These are phyloP conservation scores for Colletotrichum costaricense DNA, from an alignment of 2,329 filamentous ascomycete species.

Conservation along the genomic window DNA sequence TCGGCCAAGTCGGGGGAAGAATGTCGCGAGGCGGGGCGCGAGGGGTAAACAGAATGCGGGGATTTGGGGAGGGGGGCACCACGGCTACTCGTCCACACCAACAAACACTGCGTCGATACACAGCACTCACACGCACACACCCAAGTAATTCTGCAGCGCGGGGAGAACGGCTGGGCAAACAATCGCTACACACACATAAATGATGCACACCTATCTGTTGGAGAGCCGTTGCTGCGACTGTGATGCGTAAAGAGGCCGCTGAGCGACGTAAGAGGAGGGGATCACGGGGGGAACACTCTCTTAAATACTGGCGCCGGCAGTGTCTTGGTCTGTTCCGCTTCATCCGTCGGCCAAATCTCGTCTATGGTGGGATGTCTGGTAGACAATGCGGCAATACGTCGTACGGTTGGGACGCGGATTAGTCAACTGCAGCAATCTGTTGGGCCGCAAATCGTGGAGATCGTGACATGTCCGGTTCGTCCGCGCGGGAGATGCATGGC, in stretches of 20 bases:
- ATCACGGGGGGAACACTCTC: background rate
- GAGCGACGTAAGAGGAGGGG: background rate
- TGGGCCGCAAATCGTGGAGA: background rate
- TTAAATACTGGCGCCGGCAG: background rate
- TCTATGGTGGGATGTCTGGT: background rate
- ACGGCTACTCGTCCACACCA: background rate
- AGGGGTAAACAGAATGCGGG: conserved; percentile 28
- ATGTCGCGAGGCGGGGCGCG: conserved; percentile 34
- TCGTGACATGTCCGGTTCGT: background rate
- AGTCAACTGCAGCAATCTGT: background rate
- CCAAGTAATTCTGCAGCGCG: background rate
- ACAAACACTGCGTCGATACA: background rate
- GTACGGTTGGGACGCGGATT: background rate
- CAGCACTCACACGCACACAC: background rate
- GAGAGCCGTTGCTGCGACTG: background rate
- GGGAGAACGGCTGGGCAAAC: background rate
- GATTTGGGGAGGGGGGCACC: conserved; percentile 9
- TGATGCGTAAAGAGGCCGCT: background rate
- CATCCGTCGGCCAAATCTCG: background rate
- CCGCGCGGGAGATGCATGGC: background rate
- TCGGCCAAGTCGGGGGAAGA: conserved; percentile 32
- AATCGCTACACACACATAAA: background rate
- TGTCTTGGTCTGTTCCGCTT: background rate
- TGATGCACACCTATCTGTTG: conserved; percentile 10
- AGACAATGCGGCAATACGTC: background rate